A percentile compares a stretch with the other conserved stretches of the same genome.
phyloP scores from a whole-genome alignment of 108 stramenopile genomes.

The Nannochloropsis oceanica region DNA sequence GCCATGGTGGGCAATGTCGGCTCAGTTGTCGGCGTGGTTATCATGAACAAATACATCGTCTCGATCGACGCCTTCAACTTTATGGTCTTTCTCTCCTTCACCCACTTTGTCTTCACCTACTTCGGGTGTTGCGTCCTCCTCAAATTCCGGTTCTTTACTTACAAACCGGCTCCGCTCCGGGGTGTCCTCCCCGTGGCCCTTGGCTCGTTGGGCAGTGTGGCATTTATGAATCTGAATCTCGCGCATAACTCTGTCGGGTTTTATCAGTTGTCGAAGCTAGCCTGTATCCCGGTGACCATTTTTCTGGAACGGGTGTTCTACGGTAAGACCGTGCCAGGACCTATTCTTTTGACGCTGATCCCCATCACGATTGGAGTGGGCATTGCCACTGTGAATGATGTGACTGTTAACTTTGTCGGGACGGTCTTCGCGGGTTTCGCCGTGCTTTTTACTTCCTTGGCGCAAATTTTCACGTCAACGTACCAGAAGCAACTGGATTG shows the following conservation, averaged over 20 bases:
- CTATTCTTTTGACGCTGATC: constrained; percentile 3
- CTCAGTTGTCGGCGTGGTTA: constrained; percentile 23
- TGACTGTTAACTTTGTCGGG: neutral
- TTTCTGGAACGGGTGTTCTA: neutral
- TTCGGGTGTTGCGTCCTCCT: constrained; percentile 12
- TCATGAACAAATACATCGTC: constrained; percentile 24
- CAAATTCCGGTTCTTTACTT: neutral
- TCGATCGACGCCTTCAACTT: constrained; percentile 10
- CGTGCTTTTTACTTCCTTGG: constrained; percentile 7
- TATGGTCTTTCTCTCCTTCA: constrained; percentile 14
- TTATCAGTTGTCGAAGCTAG: constrained; percentile 29
- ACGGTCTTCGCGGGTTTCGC: constrained; percentile 3
- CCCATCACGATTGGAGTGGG: constrained; percentile 11
- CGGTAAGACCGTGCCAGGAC: neutral
- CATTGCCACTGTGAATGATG: constrained; percentile 16
- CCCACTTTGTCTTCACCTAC: constrained; percentile 21
- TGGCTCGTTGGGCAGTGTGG: constrained; percentile 4
- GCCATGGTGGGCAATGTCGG: constrained; percentile 11
- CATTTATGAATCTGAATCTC: constrained; percentile 28
- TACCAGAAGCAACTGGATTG: constrained; percentile 14
- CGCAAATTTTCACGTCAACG: constrained; percentile 18
- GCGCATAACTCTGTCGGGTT: constrained; percentile 23
- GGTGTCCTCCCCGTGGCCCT: constrained; percentile 16
- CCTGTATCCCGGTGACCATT: constrained; percentile 21
- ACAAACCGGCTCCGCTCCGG: neutral